Conservation (phyloP, 352 stramenopile genomes). For the Phytophthora niederhauseri region DNA sequence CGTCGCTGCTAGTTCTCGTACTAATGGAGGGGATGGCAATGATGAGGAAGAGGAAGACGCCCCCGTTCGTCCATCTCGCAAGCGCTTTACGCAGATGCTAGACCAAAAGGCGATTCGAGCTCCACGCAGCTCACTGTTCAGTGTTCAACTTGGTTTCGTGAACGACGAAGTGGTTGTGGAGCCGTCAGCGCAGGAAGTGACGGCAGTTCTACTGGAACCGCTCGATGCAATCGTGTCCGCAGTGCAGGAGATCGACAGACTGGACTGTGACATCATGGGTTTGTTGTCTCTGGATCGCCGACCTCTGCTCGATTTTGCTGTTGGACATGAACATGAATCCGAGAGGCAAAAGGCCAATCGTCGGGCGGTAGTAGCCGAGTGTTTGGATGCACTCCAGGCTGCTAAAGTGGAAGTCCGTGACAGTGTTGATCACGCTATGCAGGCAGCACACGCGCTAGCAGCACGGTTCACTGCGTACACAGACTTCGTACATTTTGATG, state of each 20-base stretch:
- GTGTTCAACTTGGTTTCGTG: constrained; percentile 73
- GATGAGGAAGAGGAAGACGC: constrained; percentile 19
- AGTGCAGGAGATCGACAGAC: constrained; percentile 80
- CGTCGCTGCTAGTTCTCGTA: constrained; percentile 4
- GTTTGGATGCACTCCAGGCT: constrained; percentile 46
- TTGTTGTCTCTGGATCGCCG: constrained; percentile 76
- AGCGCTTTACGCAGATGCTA: constrained; percentile 6
- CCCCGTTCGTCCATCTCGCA: constrained; percentile 3
- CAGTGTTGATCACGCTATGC: constrained; percentile 70
- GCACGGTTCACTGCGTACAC: constrained; percentile 81
- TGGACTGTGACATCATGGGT: constrained; percentile 93
- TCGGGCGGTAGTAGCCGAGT: constrained; percentile 48
- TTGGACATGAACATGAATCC: constrained; percentile 17
- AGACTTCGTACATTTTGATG: constrained; percentile 86
- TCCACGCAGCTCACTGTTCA: constrained; percentile 78
- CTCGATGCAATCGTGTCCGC: constrained; percentile 80
- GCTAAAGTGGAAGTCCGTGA: constrained; percentile 63
- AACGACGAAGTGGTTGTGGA: constrained; percentile 59
- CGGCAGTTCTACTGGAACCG: constrained; percentile 71
- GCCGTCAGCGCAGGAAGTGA: constrained; percentile 75
- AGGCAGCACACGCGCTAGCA: constrained; percentile 65
- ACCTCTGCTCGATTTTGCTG: constrained; percentile 62
- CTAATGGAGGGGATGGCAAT: background rate
- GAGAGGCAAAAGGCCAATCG: constrained; percentile 11
- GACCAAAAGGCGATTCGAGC: constrained; percentile 42